Evolutionary conservation across 192 early-diverging fungal species (phyloP), one percentile per base, ranked within the genome.

Genomic region (Helicostylum pulchrum): DNA sequence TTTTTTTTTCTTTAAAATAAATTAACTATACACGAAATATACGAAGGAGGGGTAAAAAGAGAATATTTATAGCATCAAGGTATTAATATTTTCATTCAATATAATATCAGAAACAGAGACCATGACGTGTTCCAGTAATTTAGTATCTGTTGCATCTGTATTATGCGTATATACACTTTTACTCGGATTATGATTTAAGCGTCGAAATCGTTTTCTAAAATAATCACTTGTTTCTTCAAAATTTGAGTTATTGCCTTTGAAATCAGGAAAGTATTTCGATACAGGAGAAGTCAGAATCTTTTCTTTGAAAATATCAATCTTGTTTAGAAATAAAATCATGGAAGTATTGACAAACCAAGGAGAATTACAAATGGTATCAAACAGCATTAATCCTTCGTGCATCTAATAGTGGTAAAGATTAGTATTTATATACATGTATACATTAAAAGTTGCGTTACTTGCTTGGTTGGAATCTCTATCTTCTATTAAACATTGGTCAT

Each of bases 361-460:
- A 0, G 82, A 84, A 36, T 85, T 85, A 61, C 82, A 83, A 56
- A 85, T 83, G n/a, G 78, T 75, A 53, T 84, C 83, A 23, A 85
- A 85, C 6, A 85, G 61, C 72, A 81, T 81, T 56, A 85, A 46
- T 0, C 80, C 80, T 48, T 85, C 83, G 30, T 85, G 74, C 83
- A 85, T 85, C 59, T 59, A 17, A 54, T 19, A 42, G 8, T 53
- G 19, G 31, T 14, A 45, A 14, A 14, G 61, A 34, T 34, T 26
- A 68, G 39, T 43, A 32, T 3, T 12, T n/a, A n/a, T n/a, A n/a
- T n/a, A n/a, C n/a, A n/a, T n/a, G n/a, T n/a, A n/a, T n/a, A n/a
- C n/a, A n/a, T n/a, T n/a, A n/a, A 65, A 32, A 23, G 12, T n/a
- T 44, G 11, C 1, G 7, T 23, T 20, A 45, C 15, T 62, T 23